Conservation (phyloP, 805 yeast species). For the Lipomyces spencermartinsiae region DNA sequence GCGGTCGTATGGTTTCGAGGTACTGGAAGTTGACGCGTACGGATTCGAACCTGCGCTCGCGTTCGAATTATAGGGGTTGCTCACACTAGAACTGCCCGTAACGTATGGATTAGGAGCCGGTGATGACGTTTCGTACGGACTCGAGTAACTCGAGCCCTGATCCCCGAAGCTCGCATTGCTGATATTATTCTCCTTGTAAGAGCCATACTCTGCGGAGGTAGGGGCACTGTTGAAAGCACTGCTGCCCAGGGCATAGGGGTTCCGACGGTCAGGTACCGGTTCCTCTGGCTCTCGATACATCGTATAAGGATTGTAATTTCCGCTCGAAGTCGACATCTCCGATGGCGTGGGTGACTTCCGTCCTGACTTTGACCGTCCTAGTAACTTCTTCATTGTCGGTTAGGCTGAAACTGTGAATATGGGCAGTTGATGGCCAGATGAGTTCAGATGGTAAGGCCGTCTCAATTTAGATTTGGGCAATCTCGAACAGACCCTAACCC, state of each 20-base stretch:
- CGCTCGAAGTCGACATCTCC: slow-evolving; percentile 4
- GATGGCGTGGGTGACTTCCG: slow-evolving; percentile 6
- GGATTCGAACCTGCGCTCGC: neutral
- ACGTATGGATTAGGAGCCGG: slow-evolving; percentile 28
- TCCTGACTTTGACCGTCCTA: slow-evolving; percentile 10
- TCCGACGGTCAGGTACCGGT: slow-evolving; percentile 4
- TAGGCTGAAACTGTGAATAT: neutral
- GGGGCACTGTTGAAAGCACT: slow-evolving; percentile 25
- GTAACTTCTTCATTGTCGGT: neutral
- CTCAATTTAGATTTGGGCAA: neutral
- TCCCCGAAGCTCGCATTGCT: neutral
- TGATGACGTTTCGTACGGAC: neutral
- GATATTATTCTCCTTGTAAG: neutral
- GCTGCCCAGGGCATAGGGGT: slow-evolving; percentile 31
- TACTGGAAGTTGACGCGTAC: neutral
- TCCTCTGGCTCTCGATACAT: neutral
- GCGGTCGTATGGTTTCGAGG: slow-evolving; percentile 8
- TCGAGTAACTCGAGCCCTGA: neutral
- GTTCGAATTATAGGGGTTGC: neutral
- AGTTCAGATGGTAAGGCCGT: neutral
- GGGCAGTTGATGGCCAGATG: neutral
- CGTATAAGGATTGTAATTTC: slow-evolving; percentile 12
- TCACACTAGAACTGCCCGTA: neutral
- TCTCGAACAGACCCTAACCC: neutral
- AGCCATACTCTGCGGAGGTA: neutral